Conservation (phyloP, 2,329 filamentous ascomycete species). For the Cytospora chrysosperma region DNA sequence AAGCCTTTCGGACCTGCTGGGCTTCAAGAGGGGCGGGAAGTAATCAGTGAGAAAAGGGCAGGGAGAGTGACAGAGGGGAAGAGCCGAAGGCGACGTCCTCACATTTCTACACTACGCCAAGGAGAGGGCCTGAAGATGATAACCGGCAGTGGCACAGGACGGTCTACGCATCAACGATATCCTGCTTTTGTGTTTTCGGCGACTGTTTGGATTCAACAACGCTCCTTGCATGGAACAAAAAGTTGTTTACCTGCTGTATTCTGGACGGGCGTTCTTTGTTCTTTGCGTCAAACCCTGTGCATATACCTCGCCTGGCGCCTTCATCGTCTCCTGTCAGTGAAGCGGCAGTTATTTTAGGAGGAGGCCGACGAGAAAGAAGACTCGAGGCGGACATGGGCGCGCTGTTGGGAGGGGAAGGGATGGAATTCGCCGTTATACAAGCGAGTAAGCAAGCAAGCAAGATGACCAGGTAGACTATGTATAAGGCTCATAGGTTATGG, state of each 20-base stretch:
- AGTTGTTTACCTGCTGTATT: conserved; percentile 18
- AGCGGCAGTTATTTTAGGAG: not conserved
- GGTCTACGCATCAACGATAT: conserved; percentile 1
- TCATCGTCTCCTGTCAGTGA: conserved; percentile 8
- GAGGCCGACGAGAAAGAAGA: not conserved
- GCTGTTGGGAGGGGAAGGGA: not conserved
- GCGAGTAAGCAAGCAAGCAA: conserved; percentile 15
- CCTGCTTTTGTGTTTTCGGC: conserved; percentile 9
- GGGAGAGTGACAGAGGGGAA: not conserved
- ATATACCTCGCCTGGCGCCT: conserved; percentile 19
- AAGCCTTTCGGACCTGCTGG: conserved; percentile 82
- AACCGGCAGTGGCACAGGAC: not conserved
- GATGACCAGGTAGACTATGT: conserved; percentile 16
- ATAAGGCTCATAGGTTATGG: conserved; percentile 11
- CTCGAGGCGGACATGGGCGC: not conserved
- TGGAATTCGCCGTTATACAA: conserved; percentile 12
- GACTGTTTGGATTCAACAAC: conserved; percentile 17
- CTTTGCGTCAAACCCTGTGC: conserved; percentile 11
- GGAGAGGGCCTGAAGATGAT: not conserved
- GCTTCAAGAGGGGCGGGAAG: conserved; percentile 76
- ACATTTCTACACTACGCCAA: not conserved
- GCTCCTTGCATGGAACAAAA: conserved; percentile 13
- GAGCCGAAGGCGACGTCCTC: not conserved
- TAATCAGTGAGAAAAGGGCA: conserved; percentile 36
- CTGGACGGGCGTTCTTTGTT: conserved; percentile 13